Percentiles rank a stretch among this genome's conserved stretches.
These are phyloP conservation scores for Halteria grandinella DNA, from an alignment of 73 alveolate genomes.

Conservation along the genomic window DNA sequence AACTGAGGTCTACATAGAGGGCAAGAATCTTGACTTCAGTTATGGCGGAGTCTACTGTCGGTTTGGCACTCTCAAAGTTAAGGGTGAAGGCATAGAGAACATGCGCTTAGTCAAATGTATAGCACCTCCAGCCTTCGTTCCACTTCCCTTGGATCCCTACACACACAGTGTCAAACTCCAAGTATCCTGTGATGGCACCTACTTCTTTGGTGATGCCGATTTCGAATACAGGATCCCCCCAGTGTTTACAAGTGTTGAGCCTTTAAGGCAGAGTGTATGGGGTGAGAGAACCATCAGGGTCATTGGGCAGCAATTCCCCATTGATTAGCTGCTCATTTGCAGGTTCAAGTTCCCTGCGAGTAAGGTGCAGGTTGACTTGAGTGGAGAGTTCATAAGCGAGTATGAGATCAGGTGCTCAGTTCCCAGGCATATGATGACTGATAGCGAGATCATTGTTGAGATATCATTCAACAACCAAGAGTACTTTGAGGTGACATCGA, in stretches of 20 bases:
- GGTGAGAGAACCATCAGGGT: slow-evolving; percentile 22
- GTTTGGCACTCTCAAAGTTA: slow-evolving; percentile 10
- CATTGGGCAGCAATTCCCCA: neutral
- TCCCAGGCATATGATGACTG: slow-evolving; percentile 29
- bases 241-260: neutral
- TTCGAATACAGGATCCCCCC: slow-evolving; percentile 32
- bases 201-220: neutral
- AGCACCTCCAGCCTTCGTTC: slow-evolving; percentile 18
- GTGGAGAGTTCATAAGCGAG: neutral
- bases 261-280: slow-evolving; percentile 19
- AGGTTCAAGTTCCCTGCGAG: slow-evolving; percentile 25
- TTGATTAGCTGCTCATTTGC: neutral
- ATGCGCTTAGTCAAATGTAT: slow-evolving; percentile 4
- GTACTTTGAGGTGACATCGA: slow-evolving; percentile 16
- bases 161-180: neutral
- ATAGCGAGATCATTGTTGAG: slow-evolving; percentile 1
- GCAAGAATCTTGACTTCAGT: slow-evolving; percentile 3
- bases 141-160: too few relatives aligned
- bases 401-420: neutral
- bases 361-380: neutral
- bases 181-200: neutral
- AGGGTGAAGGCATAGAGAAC: slow-evolving; percentile 1
- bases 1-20: slow-evolving; percentile 17
- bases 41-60: slow-evolving; percentile 44
- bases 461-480: slow-evolving; percentile 7